Conservation (phyloP, 257 asterid genomes). For the Capsicum chinense region DNA sequence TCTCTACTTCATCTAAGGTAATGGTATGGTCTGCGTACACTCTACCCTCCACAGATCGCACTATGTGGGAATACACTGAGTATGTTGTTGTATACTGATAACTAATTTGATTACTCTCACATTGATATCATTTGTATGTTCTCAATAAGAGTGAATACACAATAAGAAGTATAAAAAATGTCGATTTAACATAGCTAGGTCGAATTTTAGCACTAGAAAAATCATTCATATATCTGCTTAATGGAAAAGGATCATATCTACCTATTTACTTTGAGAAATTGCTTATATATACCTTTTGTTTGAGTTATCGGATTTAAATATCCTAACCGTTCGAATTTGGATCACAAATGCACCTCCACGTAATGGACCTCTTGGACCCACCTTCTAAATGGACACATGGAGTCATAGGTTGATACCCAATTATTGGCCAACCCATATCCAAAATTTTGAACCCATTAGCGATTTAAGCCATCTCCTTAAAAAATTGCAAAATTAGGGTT, state of each 20-base stretch:
- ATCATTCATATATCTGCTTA: neutral
- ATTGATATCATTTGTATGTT: neutral
- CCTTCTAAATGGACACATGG: neutral
- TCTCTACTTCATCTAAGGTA: too few relatives aligned
- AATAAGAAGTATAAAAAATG: neutral
- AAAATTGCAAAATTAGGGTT: neutral
- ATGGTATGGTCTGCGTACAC: too few relatives aligned
- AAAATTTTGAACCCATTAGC: constrained; percentile 1
- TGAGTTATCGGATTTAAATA: neutral
- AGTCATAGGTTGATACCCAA: neutral
- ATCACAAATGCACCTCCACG: neutral
- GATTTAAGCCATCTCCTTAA: neutral
- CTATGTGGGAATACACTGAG: too few relatives aligned
- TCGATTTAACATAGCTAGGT: neutral
- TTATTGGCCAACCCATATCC: neutral
- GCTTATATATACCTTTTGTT: neutral
- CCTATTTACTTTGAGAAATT: neutral
- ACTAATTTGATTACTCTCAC: neutral
- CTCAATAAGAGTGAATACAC: neutral
- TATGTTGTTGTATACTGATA: neutral
- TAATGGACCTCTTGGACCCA: neutral
- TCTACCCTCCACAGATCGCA: too few relatives aligned
- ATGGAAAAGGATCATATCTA: neutral
- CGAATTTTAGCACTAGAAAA: constrained; percentile 1
- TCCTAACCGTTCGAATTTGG: neutral